A percentile compares a stretch with the other conserved stretches of the same genome.
Conservation (phyloP, 2,329 filamentous ascomycete genomes). For the Diaporthe capsici region DNA sequence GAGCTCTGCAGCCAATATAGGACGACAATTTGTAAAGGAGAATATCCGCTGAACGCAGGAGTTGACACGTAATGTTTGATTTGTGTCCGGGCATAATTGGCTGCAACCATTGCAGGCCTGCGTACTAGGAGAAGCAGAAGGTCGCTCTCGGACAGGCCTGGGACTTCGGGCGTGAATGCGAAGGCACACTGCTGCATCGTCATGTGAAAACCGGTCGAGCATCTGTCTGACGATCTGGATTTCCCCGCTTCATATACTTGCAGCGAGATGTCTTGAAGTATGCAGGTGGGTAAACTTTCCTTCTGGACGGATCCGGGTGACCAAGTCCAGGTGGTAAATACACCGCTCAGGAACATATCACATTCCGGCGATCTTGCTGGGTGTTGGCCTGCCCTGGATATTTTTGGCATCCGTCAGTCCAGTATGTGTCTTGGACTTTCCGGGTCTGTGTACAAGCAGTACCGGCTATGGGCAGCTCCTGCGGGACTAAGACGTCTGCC, state of each 20-base stretch:
- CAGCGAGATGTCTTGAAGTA: constrained; percentile 18
- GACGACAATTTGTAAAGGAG: neutral
- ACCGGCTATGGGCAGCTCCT: neutral
- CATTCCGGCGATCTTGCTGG: neutral
- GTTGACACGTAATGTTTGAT: constrained; percentile 8
- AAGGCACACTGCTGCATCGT: neutral
- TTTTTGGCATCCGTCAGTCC: no score
- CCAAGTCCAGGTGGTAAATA: no score
- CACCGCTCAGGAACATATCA: neutral
- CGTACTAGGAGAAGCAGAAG: neutral
- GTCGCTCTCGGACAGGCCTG: neutral
- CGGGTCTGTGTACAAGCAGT: neutral
- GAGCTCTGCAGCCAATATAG: neutral
- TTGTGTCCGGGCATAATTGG: constrained; percentile 16
- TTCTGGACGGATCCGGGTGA: neutral
- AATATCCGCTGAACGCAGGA: neutral
- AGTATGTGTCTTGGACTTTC: neutral
- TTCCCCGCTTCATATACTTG: constrained; percentile 3
- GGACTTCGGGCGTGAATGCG: neutral
- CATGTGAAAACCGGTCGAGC: neutral
- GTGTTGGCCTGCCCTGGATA: neutral
- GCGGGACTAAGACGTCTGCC: neutral
- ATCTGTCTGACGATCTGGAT: neutral
- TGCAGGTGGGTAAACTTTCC: constrained; percentile 7
- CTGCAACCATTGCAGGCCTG: neutral